Evolutionary conservation across 164 flowering plant genomes (phyloP).

Genomic region (Vitis vinifera): DNA sequence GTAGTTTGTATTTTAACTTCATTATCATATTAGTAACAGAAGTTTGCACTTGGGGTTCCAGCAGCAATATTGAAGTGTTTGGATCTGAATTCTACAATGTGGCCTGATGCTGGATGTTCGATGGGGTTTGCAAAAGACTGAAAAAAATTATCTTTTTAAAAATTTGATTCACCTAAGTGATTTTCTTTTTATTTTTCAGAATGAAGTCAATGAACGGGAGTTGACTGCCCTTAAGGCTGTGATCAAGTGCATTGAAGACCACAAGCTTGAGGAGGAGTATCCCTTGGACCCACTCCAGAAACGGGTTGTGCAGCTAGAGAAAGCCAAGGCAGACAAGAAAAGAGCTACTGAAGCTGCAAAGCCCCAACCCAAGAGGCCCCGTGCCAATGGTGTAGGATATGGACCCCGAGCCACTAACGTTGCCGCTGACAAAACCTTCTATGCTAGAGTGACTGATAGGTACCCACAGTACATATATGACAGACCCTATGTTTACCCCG

Average conservation of each 20-base stretch:
- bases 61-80: not conserved
- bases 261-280: slow-evolving; percentile 81
- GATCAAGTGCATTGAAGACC: slow-evolving; percentile 89
- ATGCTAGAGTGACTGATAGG: slow-evolving; percentile 67
- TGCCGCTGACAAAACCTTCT: slow-evolving; percentile 56
- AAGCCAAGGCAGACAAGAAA: slow-evolving; percentile 94
- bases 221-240: slow-evolving; percentile 78
- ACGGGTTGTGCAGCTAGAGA: slow-evolving; percentile 71
- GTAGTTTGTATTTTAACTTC: no score
- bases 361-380: slow-evolving; percentile 95
- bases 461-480: slow-evolving; percentile 74
- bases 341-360: slow-evolving; percentile 77
- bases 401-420: slow-evolving; percentile 54
- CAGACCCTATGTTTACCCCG: slow-evolving; percentile 62
- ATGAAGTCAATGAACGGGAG: slow-evolving; percentile 81
- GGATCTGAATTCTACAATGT: not conserved
- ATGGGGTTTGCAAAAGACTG: no score
- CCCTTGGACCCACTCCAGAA: slow-evolving; percentile 78
- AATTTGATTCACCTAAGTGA: not conserved
- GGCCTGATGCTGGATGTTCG: not conserved
- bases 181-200: slow-evolving; percentile 33
- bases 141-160: not conserved
- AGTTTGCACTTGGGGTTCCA: not conserved
- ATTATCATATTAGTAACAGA: not conserved
- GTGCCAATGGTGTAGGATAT: slow-evolving; percentile 67